Percentiles rank a stretch among this genome's conserved stretches.
Conservation (phyloP, 169 alveolate genomes). For the Perkinsus olseni region DNA sequence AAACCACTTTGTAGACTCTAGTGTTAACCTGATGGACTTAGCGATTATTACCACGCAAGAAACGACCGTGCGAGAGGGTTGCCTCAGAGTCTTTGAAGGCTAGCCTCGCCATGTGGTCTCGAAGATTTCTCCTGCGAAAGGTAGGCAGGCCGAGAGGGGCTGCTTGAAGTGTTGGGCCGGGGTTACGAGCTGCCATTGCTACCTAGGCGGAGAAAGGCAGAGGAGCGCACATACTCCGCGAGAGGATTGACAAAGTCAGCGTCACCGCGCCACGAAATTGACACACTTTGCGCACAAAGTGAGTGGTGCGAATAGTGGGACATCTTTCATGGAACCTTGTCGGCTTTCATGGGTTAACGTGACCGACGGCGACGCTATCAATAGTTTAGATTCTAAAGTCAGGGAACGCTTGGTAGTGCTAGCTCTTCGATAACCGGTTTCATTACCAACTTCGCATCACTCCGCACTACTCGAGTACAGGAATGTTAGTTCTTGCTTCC, state of each 20-base stretch:
- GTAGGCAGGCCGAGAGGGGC: constrained; percentile 64
- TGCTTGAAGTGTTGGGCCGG: constrained; percentile 58
- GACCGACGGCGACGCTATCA: too few species aligned
- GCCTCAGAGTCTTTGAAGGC: constrained; percentile 59
- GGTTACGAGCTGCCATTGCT: constrained; percentile 72
- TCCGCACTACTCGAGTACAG: too few species aligned
- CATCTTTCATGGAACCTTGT: not conserved
- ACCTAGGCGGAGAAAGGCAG: constrained; percentile 31
- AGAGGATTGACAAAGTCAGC: not conserved
- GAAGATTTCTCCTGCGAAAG: constrained; percentile 48
- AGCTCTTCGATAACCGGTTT: too few species aligned
- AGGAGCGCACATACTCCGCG: not conserved
- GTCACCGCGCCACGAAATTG: not conserved
- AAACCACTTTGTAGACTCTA: constrained; percentile 53
- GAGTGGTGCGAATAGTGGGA: not conserved
- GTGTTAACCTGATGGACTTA: constrained; percentile 45
- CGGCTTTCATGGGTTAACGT: not conserved
- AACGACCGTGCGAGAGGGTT: too few species aligned
- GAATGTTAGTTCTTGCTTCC: too few species aligned
- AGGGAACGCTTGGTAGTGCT: too few species aligned
- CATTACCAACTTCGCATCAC: too few species aligned
- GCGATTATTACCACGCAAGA: too few species aligned
- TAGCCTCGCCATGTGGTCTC: constrained; percentile 54
- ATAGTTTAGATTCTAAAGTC: too few species aligned
- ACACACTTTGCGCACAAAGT: not conserved